These are phyloP conservation scores for Plasmopara muralis DNA, from an alignment of 352 stramenopile species.

Conservation along the genomic window DNA sequence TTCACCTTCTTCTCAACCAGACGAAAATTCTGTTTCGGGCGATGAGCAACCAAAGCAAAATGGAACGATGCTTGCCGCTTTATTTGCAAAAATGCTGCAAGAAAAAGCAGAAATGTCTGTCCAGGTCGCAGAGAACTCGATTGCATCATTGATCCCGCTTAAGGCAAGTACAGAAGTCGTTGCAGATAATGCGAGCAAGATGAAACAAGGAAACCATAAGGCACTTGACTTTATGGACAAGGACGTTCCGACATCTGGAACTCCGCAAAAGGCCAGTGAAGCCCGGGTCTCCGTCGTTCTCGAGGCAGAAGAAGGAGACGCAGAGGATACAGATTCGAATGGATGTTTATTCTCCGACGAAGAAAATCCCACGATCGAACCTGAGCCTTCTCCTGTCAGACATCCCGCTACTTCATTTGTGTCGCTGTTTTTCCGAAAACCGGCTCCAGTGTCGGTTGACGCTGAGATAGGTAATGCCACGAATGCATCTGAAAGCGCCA, in stretches of 20 bases:
- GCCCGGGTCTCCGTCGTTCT: slow-evolving; percentile 6
- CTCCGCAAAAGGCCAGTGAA: slow-evolving; percentile 14
- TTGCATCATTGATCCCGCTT: slow-evolving; percentile 14
- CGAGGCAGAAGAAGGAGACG: slow-evolving; percentile 25
- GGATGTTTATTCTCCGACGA: slow-evolving; percentile 13
- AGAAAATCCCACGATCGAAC: slow-evolving; percentile 8
- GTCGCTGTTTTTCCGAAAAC: slow-evolving; percentile 32
- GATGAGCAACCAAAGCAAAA: slow-evolving; percentile 5
- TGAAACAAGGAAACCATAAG: not conserved
- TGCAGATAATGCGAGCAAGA: not conserved
- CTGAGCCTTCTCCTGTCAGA: slow-evolving; percentile 14
- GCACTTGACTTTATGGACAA: not conserved
- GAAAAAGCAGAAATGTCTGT: slow-evolving; percentile 4
- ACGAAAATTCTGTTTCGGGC: not conserved
- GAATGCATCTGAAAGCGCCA: not conserved
- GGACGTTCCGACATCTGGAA: slow-evolving; percentile 3
- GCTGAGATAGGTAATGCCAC: slow-evolving; percentile 1
- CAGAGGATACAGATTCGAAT: slow-evolving; percentile 25
- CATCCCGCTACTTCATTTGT: slow-evolving; percentile 14
- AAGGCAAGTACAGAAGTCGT: slow-evolving; percentile 12
- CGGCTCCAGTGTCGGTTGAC: slow-evolving; percentile 1
- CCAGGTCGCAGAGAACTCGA: slow-evolving; percentile 5
- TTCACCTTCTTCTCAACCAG: not conserved
- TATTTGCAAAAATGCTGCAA: slow-evolving; percentile 23
- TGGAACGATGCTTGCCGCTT: slow-evolving; percentile 18